These are phyloP conservation scores for Camelina neglecta DNA, from an alignment of 345 rosid species.

Conservation along the genomic window DNA sequence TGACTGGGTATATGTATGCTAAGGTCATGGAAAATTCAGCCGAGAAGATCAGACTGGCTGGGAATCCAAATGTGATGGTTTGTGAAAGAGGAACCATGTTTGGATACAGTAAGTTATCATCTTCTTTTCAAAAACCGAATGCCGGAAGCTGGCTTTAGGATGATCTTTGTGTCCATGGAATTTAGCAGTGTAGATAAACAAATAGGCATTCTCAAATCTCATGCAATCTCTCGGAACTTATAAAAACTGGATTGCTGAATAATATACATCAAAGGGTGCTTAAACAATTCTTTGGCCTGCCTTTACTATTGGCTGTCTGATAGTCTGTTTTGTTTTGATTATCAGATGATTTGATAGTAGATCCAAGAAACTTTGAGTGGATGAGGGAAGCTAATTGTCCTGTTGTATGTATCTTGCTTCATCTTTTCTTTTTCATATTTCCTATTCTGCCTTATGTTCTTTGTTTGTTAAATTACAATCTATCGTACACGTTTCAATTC, in stretches of 20 bases:
- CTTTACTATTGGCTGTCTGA: constrained; percentile 31
- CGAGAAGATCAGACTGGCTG: constrained; percentile 89
- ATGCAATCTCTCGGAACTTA: constrained; percentile 12
- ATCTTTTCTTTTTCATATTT: constrained; percentile 9
- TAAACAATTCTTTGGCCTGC: neutral
- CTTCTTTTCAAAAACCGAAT: constrained; percentile 16
- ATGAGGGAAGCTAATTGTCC: constrained; percentile 96
- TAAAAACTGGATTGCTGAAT: neutral
- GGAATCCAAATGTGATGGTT: constrained; percentile 96
- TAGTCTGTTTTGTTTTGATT: constrained; percentile 34
- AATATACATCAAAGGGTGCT: neutral
- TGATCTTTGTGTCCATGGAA: constrained; percentile 11
- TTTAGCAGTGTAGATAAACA: neutral
- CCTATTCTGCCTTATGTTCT: neutral
- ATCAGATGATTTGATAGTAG: constrained; percentile 91
- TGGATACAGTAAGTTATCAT: constrained; percentile 84
- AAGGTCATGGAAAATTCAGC: constrained; percentile 93
- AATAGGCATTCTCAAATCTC: constrained; percentile 28
- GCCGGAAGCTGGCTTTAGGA: neutral
- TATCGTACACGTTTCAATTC: constrained; percentile 15
- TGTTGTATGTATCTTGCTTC: constrained; percentile 63
- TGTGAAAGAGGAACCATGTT: constrained; percentile 99
- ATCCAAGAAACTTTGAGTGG: constrained; percentile 97
- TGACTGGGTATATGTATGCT: constrained; percentile 34
- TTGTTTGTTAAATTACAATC: neutral